Conservation (phyloP, 306 rosid genomes). For the Cucumis sativus region DNA sequence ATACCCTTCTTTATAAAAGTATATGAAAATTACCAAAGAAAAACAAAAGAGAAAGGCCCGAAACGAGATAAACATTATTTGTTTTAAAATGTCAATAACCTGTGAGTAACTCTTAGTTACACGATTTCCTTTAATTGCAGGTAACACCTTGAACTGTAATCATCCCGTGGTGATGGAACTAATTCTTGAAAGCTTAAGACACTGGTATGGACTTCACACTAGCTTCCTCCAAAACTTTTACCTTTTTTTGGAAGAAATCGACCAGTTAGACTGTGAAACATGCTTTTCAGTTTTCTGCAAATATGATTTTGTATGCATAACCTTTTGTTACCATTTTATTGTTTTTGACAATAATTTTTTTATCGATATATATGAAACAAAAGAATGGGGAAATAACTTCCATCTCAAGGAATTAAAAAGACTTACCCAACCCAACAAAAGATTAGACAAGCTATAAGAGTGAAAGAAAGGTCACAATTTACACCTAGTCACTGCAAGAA, state of each 20-base stretch:
- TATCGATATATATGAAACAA: background rate
- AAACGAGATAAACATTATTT: background rate
- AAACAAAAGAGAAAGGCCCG: background rate
- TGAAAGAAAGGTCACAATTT: background rate
- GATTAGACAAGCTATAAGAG: background rate
- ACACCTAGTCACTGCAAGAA: background rate
- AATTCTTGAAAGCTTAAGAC: slow-evolving; percentile 87
- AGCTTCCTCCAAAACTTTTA: background rate
- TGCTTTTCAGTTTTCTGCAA: background rate
- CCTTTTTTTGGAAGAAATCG: background rate
- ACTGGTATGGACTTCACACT: slow-evolving; percentile 44
- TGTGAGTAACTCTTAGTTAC: background rate
- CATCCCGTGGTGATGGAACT: slow-evolving; percentile 94
- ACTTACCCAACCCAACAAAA: background rate
- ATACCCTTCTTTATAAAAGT: background rate
- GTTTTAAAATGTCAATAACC: background rate
- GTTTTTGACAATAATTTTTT: background rate
- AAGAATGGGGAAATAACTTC: background rate
- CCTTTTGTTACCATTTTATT: background rate
- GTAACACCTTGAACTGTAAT: slow-evolving; percentile 88
- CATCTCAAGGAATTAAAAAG: background rate
- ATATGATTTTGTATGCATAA: background rate
- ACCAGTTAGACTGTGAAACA: background rate
- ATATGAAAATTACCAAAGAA: background rate
- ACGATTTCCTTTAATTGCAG: slow-evolving; percentile 26